phyloP scores from a whole-genome alignment of 2,329 filamentous ascomycete species.

The Colletotrichum orchidophilum region DNA sequence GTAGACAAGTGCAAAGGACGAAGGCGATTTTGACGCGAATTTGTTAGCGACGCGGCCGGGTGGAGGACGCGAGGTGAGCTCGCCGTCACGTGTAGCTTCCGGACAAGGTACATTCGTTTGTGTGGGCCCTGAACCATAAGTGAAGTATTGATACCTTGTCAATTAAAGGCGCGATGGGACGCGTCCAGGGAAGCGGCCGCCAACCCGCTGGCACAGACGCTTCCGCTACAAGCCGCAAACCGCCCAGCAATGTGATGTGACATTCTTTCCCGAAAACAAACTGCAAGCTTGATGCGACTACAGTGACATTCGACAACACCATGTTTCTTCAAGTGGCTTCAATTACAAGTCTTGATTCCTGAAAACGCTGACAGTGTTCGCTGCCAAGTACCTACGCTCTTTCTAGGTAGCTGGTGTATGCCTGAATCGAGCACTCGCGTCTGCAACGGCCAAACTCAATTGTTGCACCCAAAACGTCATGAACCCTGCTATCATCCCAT shows the following conservation, averaged over 20 bases:
- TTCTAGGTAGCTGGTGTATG: not conserved
- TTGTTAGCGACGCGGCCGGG: conserved; percentile 15
- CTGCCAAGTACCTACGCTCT: too few species aligned
- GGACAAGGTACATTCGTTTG: not conserved
- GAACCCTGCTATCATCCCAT: not conserved
- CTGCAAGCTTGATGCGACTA: conserved; percentile 8
- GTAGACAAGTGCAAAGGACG: not conserved
- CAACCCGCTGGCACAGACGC: not conserved
- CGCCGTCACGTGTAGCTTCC: conserved; percentile 7
- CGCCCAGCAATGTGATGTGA: not conserved
- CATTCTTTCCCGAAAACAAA: not conserved
- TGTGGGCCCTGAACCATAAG: rapidly evolving
- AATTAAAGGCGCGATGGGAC: not conserved
- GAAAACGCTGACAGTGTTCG: too few species aligned
- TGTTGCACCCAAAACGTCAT: not conserved
- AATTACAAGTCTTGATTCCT: too few species aligned
- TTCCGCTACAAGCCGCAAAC: not conserved
- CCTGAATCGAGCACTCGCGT: not conserved
- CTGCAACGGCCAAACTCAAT: not conserved
- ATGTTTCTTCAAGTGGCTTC: not conserved
- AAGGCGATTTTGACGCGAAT: conserved; percentile 26
- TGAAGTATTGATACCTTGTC: conserved; percentile 5
- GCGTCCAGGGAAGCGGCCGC: not conserved
- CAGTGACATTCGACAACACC: not conserved
- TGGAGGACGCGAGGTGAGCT: conserved; percentile 11